These are phyloP conservation scores for Parmelia sp. DNA, from an alignment of 495 filamentous ascomycete species.

Conservation along the genomic window DNA sequence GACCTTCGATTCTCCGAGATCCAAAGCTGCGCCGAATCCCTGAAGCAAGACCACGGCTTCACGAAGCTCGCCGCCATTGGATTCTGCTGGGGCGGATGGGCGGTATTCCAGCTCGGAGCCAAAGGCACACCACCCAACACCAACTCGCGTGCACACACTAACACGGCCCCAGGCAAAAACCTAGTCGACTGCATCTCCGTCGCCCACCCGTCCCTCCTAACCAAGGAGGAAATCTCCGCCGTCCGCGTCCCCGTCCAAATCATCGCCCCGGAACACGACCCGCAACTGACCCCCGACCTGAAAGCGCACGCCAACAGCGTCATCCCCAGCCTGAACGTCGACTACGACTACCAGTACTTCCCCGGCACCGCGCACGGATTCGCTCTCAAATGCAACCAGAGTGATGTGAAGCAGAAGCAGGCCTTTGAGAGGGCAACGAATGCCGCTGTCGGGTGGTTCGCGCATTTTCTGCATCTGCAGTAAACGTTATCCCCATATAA, in stretches of 20 bases:
- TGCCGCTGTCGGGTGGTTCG: constrained; percentile 39
- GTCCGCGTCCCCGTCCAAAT: constrained; percentile 52
- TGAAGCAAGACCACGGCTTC: constrained; percentile 34
- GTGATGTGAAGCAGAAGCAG: constrained; percentile 36
- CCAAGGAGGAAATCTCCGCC: constrained; percentile 44
- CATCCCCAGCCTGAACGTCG: constrained; percentile 38
- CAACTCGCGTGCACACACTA: not conserved
- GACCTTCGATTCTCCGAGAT: constrained; percentile 49
- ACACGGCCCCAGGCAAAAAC: constrained; percentile 19
- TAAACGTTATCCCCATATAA: not conserved
- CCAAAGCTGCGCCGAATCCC: constrained; percentile 39
- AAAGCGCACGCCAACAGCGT: constrained; percentile 42
- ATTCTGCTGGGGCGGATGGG: constrained; percentile 59
- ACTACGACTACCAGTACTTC: constrained; percentile 54
- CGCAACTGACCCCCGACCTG: constrained; percentile 42
- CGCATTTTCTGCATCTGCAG: constrained; percentile 27
- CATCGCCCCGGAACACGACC: constrained; percentile 52
- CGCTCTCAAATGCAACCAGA: constrained; percentile 40
- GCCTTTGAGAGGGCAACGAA: constrained; percentile 46
- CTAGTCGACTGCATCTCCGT: constrained; percentile 52
- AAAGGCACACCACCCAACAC: constrained; percentile 23
- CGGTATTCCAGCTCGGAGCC: constrained; percentile 43
- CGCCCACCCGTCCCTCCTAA: constrained; percentile 49
- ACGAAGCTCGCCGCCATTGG: constrained; percentile 49
- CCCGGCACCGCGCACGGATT: constrained; percentile 48